Conservation (phyloP, 148 eudicot species). For the Rhododendron molle region DNA sequence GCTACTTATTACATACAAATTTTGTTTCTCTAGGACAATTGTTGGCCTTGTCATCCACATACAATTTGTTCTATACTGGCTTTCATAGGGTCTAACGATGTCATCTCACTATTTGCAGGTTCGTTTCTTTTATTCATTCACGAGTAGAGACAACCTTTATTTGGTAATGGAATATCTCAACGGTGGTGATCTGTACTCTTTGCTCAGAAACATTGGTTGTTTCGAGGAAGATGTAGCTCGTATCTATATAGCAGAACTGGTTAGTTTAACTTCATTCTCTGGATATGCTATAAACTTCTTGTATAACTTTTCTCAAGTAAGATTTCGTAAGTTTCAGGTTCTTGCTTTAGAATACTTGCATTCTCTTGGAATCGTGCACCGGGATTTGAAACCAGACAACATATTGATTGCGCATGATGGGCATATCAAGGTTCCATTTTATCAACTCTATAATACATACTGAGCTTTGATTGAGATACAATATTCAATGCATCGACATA, state of each 20-base stretch:
- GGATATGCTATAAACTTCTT: constrained; percentile 1
- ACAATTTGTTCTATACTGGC: background rate
- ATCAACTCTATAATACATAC: background rate
- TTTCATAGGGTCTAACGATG: background rate
- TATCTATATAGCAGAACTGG: constrained; percentile 60
- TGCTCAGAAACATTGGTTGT: constrained; percentile 59
- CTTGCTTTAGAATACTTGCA: constrained; percentile 73
- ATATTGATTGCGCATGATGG: constrained; percentile 67
- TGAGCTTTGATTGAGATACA: background rate
- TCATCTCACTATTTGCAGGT: constrained; percentile 33
- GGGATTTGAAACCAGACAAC: constrained; percentile 75
- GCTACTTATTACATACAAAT: background rate
- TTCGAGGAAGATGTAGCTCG: constrained; percentile 59
- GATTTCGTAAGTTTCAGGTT: constrained; percentile 35
- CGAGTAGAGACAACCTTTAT: constrained; percentile 58
- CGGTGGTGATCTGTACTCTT: constrained; percentile 65
- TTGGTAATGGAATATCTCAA: constrained; percentile 72
- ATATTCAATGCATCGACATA: background rate
- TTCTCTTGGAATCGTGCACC: constrained; percentile 62
- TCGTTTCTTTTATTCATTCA: constrained; percentile 66
- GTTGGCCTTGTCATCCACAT: background rate
- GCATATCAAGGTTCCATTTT: constrained; percentile 52
- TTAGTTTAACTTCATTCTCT: constrained; percentile 12
- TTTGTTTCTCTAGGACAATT: background rate
- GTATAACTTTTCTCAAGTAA: background rate